A percentile compares a stretch with the other conserved stretches of the same genome.
phyloP scores from a whole-genome alignment of 139 green algal species.

The Yamagishiella unicocca region DNA sequence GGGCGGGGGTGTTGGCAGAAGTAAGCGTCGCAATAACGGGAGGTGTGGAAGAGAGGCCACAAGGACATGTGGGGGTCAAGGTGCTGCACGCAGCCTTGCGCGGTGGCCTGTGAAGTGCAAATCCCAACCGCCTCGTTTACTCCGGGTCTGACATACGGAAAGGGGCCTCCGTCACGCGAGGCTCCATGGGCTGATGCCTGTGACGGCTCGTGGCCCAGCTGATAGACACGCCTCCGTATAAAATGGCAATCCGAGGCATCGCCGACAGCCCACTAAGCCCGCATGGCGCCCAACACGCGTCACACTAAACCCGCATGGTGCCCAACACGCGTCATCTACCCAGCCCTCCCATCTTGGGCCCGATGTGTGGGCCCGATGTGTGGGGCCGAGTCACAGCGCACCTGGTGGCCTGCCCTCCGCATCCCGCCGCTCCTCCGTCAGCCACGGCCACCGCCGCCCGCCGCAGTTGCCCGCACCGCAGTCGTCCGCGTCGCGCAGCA shows the following conservation, averaged over 20 bases:
- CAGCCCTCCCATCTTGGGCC: not conserved
- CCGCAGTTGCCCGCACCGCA: not conserved
- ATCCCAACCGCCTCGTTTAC: too few species aligned
- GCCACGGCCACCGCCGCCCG: constrained; percentile 61
- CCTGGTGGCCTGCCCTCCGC: constrained; percentile 48
- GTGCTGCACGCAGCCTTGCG: not conserved
- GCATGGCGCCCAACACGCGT: too few species aligned
- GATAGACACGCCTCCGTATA: too few species aligned
- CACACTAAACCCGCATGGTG: not conserved
- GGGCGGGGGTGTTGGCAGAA: not conserved
- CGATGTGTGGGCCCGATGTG: too few species aligned
- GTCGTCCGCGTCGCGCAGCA: constrained; percentile 3
- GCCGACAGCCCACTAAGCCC: too few species aligned
- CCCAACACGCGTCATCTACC: not conserved
- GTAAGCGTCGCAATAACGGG: not conserved
- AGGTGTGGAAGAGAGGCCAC: too few species aligned
- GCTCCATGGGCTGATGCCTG: too few species aligned
- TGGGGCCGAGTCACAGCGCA: too few species aligned
- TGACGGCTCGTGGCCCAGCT: too few species aligned
- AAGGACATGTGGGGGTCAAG: not conserved
- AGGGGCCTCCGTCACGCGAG: too few species aligned
- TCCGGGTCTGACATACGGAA: too few species aligned
- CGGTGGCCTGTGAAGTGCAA: not conserved
- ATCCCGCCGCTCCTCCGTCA: constrained; percentile 58
- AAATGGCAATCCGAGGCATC: too few species aligned